phyloP scores from a whole-genome alignment of 495 filamentous ascomycete genomes.

The Penicillium bovifimosum region DNA sequence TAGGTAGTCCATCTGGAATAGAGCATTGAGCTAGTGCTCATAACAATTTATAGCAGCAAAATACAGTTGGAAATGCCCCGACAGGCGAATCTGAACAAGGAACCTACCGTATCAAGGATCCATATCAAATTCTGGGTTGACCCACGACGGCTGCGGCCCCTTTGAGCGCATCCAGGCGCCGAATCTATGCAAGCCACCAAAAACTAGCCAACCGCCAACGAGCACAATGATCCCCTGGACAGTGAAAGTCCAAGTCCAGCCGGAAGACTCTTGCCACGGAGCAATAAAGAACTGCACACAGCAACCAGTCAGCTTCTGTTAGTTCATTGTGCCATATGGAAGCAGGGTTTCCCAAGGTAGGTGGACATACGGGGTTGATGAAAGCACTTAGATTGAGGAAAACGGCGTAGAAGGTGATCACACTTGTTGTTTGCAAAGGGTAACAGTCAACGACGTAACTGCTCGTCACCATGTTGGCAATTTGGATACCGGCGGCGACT shows the following conservation, averaged over 20 bases:
- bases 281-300: constrained; percentile 50
- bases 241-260: constrained; percentile 56
- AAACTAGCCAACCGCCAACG: constrained; percentile 35
- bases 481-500: constrained; percentile 57
- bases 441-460: constrained; percentile 56
- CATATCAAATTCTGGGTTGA: constrained; percentile 42
- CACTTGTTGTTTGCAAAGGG: constrained; percentile 51
- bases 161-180: constrained; percentile 32
- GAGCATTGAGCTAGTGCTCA: background rate
- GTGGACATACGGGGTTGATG: constrained; percentile 35
- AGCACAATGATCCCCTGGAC: constrained; percentile 48
- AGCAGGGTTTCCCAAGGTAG: background rate
- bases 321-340: background rate
- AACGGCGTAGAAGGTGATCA: constrained; percentile 58
- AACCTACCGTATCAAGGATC: background rate
- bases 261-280: constrained; percentile 44
- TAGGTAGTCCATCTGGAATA: constrained; percentile 14
- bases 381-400: constrained; percentile 53
- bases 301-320: background rate
- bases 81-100: background rate
- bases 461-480: constrained; percentile 53
- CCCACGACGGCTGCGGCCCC: constrained; percentile 31
- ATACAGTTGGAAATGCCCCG: too few relatives aligned
- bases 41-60: too few relatives aligned
- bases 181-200: constrained; percentile 42